Conservation (phyloP, 73 alveolate species). For the Symbiodinium natans region DNA sequence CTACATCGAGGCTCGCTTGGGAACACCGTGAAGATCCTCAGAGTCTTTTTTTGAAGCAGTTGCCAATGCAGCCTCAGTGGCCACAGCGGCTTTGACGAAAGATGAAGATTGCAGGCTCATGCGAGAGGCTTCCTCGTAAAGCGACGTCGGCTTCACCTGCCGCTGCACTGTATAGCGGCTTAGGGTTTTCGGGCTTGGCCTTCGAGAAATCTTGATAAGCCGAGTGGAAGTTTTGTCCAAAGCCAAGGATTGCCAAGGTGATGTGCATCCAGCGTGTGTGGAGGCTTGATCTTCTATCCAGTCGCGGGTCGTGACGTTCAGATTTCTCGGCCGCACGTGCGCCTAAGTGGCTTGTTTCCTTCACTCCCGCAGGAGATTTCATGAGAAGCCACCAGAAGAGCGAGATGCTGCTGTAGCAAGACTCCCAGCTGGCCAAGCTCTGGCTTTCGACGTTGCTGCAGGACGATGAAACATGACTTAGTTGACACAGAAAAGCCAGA, state of each 20-base stretch:
- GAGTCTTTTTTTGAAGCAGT: neutral
- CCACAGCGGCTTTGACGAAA: no score
- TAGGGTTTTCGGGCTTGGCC: neutral
- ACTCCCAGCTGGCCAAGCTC: neutral
- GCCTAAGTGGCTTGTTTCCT: no score
- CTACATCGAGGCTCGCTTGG: constrained; percentile 16
- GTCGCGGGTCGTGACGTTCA: no score
- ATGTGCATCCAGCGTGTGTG: constrained; percentile 85
- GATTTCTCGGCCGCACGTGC: no score
- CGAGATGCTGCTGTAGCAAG: neutral
- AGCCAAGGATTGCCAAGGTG: constrained; percentile 65
- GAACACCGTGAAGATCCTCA: no score
- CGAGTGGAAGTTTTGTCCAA: neutral
- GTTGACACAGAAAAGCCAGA: no score
- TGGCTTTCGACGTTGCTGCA: no score
- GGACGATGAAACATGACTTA: no score
- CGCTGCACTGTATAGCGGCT: no score
- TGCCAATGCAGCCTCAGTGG: neutral
- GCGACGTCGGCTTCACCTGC: constrained; percentile 73
- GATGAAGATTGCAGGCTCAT: neutral
- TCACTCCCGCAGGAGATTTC: neutral
- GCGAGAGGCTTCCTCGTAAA: constrained; percentile 10
- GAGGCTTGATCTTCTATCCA: neutral
- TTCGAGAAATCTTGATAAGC: neutral
- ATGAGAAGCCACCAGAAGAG: constrained; percentile 14